Conservation (phyloP, 2,329 filamentous ascomycete species). For the Aspergillus pseudotamarii region DNA sequence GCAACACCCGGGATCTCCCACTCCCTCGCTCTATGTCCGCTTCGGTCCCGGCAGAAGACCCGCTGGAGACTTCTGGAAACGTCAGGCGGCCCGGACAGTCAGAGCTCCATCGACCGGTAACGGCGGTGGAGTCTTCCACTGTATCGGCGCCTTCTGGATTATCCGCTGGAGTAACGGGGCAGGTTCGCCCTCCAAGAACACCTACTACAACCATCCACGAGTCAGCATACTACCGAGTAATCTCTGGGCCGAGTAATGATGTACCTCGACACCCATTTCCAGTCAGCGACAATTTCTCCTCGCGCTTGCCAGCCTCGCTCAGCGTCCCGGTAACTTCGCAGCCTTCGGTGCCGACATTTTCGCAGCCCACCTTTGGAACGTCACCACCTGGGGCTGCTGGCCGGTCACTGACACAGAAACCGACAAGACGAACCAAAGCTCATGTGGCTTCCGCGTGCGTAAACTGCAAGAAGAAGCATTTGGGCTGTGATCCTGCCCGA, state of each 20-base stretch:
- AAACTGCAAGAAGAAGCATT: constrained; percentile 53
- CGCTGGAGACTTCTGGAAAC: constrained; percentile 40
- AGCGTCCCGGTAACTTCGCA: constrained; percentile 23
- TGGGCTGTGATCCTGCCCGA: constrained; percentile 49
- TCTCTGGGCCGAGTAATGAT: constrained; percentile 18
- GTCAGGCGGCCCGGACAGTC: constrained; percentile 35
- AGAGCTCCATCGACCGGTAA: constrained; percentile 28
- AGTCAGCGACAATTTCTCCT: constrained; percentile 24
- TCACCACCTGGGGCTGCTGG: constrained; percentile 24
- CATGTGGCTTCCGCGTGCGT: constrained; percentile 53
- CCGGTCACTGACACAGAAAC: constrained; percentile 38
- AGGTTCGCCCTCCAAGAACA: constrained; percentile 18
- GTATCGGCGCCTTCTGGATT: constrained; percentile 10
- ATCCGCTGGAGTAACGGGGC: constrained; percentile 14
- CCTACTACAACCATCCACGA: constrained; percentile 18
- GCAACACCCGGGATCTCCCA: constrained; percentile 43
- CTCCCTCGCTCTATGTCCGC: constrained; percentile 49
- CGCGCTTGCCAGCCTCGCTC: constrained; percentile 24
- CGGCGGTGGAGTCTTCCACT: constrained; percentile 20
- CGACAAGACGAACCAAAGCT: constrained; percentile 49
- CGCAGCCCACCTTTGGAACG: constrained; percentile 27
- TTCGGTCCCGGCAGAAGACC: constrained; percentile 41
- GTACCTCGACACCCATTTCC: constrained; percentile 20
- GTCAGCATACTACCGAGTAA: constrained; percentile 19
- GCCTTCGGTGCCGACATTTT: constrained; percentile 27